Base-by-base conservation (phyloP, 164 flowering plant genomes). In the Vitis riparia region DNA sequence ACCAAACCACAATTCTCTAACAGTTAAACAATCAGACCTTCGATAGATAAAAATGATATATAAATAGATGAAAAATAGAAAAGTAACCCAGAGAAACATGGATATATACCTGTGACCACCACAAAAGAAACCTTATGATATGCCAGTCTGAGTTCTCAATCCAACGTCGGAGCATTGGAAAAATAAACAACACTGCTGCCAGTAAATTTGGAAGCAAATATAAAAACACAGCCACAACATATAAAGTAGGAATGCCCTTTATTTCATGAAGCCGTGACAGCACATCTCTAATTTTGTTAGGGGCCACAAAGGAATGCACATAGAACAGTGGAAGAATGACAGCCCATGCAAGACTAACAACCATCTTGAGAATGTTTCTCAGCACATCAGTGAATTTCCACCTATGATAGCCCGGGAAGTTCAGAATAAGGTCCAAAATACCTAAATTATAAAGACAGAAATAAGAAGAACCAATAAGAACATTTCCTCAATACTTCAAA, bases 71-170 rank as follows among this genome's bases (percentile, higher is more conserved):
- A 65, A 50, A 50, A 44, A 50, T 51, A 56, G 19, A 63, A 50
- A 19, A 73, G 65, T 37, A 37, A 37, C 5, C 5, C 10, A 51
- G 59, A 55, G 5, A 8, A 71, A 16, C 23, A 71, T 29, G 51
- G 10, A 69, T 37, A 37, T 37, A 37, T 87, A 96, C 99, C 99
- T 96, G 99, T 57, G 99, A 92, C 99, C 99, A 96, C 99, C 99
- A 96, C 66, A 96, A 70, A 19, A 96, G 89, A 64, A 96, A 77
- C 76, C 97, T 85, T 52, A 91, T 72, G 63, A 96, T 84, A 67
- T 75, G 94, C 97, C 97, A 96, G 66, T 96, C 92, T 3, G 99
- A 96, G 82, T 89, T 93, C 77, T 96, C 99, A 77, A 96, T 92
- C 91, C 89, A 93, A 51, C 99, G 92, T 57, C 97, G 88, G 55